Conservation (phyloP, 768 basidiomycete genomes). For the Fomitopsis serialis region DNA sequence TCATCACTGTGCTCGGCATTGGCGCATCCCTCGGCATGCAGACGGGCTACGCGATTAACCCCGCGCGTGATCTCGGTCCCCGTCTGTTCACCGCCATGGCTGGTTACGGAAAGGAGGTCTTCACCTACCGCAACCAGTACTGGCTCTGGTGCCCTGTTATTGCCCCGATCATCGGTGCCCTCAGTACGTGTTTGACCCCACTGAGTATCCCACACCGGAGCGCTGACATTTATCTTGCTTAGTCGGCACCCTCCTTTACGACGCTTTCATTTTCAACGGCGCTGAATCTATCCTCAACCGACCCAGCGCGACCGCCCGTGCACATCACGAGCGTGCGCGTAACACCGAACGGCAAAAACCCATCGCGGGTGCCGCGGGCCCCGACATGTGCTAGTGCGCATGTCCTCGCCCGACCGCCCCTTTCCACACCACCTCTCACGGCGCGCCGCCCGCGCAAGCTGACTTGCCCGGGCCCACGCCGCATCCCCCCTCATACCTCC, state of each 20-base stretch:
- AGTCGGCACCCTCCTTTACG: slow-evolving; percentile 51
- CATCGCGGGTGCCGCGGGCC: slow-evolving; percentile 9
- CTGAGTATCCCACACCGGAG: not conserved
- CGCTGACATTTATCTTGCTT: not conserved
- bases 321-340: slow-evolving; percentile 14
- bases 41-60: slow-evolving; percentile 64
- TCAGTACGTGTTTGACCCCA: slow-evolving; percentile 18
- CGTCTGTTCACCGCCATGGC: slow-evolving; percentile 65
- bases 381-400: not conserved
- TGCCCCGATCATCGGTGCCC: slow-evolving; percentile 54
- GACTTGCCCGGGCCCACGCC: not conserved
- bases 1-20: slow-evolving; percentile 55
- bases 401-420: not conserved
- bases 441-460: too few species aligned
- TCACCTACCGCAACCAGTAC: slow-evolving; percentile 46
- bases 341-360: slow-evolving; percentile 12
- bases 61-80: slow-evolving; percentile 70
- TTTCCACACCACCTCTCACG: not conserved
- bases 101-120: slow-evolving; percentile 51
- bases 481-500: not conserved
- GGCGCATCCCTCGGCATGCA: slow-evolving; percentile 55
- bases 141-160: slow-evolving; percentile 70
- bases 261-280: slow-evolving; percentile 51
- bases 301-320: slow-evolving; percentile 35
- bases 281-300: slow-evolving; percentile 48